These are phyloP conservation scores for Talaromyces sp. DNA, from an alignment of 2,329 filamentous ascomycete genomes.

Conservation along the genomic window DNA sequence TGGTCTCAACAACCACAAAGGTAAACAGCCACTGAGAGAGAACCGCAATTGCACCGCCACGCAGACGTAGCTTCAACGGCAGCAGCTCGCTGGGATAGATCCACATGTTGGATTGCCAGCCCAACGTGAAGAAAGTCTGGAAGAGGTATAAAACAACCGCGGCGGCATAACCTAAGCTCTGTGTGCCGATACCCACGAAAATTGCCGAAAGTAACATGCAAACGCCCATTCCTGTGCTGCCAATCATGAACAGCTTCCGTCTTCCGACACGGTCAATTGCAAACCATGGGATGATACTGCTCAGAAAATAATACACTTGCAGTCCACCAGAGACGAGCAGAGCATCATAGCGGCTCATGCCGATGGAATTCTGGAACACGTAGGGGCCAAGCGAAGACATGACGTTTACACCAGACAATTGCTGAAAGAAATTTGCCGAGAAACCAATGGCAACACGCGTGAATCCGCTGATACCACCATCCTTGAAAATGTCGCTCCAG, in stretches of 20 bases:
- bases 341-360: slow-evolving; percentile 30
- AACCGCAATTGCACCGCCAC: slow-evolving; percentile 53
- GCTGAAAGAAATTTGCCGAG: slow-evolving; percentile 32
- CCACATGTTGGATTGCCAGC: slow-evolving; percentile 63
- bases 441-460: slow-evolving; percentile 22
- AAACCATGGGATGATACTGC: slow-evolving; percentile 31
- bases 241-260: slow-evolving; percentile 14
- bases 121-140: slow-evolving; percentile 63
- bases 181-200: slow-evolving; percentile 31
- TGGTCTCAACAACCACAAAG: slow-evolving; percentile 51
- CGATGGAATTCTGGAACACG: slow-evolving; percentile 39
- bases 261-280: slow-evolving; percentile 23
- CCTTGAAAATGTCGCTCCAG: slow-evolving; percentile 15
- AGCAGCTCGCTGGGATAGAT: slow-evolving; percentile 48
- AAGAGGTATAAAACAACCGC: slow-evolving; percentile 64
- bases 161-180: slow-evolving; percentile 31
- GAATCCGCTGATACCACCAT: slow-evolving; percentile 22
- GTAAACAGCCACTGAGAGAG: slow-evolving; percentile 54
- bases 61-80: slow-evolving; percentile 51
- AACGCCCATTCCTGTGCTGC: slow-evolving; percentile 6
- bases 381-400: slow-evolving; percentile 40
- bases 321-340: slow-evolving; percentile 40
- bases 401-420: slow-evolving; percentile 40
- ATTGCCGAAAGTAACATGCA: slow-evolving; percentile 36
- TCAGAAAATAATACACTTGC: slow-evolving; percentile 30